A percentile compares a stretch with the other conserved stretches of the same genome.
phyloP scores from a whole-genome alignment of 768 basidiomycete genomes.

The Pleurotus platypus region DNA sequence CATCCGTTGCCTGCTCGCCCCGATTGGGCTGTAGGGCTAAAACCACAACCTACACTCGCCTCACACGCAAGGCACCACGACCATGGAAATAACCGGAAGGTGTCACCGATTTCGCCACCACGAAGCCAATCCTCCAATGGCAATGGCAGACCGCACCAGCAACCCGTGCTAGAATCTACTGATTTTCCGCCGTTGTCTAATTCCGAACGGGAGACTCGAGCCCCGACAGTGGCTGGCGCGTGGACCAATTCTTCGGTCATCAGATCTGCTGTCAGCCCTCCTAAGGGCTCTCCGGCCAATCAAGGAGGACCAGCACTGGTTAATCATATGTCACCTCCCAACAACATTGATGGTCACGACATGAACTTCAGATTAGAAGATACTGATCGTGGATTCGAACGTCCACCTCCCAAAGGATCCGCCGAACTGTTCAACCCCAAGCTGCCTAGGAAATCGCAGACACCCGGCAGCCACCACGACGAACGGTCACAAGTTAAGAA shows the following conservation, averaged over 20 bases:
- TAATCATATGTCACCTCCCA: slow-evolving; percentile 27
- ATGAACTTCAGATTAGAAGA: slow-evolving; percentile 36
- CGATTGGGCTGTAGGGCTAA: slow-evolving; percentile 87
- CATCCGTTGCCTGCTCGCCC: slow-evolving; percentile 80
- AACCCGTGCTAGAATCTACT: slow-evolving; percentile 43
- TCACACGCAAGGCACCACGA: slow-evolving; percentile 51
- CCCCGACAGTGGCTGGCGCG: slow-evolving; percentile 57
- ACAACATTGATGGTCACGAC: slow-evolving; percentile 15
- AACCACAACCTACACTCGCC: slow-evolving; percentile 68
- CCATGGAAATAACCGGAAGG: slow-evolving; percentile 31
- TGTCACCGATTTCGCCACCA: slow-evolving; percentile 39
- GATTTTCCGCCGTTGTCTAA: slow-evolving; percentile 63
- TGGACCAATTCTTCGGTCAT: slow-evolving; percentile 61
- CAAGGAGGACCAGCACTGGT: slow-evolving; percentile 28
- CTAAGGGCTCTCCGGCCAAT: slow-evolving; percentile 22
- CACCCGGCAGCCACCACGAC: slow-evolving; percentile 4
- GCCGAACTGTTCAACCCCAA: slow-evolving; percentile 34
- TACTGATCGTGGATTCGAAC: slow-evolving; percentile 40
- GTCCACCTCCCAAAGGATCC: slow-evolving; percentile 44
- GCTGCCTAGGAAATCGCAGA: slow-evolving; percentile 18
- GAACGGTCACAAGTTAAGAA: slow-evolving; percentile 23
- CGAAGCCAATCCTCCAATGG: slow-evolving; percentile 28
- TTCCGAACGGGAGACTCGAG: slow-evolving; percentile 44
- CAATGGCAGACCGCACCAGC: slow-evolving; percentile 23
- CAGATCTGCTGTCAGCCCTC: slow-evolving; percentile 45